Evolutionary conservation across 441 rosid genomes (phyloP), one percentile per base, ranked within the genome.

Genomic region (Pelargonium citronellum): DNA sequence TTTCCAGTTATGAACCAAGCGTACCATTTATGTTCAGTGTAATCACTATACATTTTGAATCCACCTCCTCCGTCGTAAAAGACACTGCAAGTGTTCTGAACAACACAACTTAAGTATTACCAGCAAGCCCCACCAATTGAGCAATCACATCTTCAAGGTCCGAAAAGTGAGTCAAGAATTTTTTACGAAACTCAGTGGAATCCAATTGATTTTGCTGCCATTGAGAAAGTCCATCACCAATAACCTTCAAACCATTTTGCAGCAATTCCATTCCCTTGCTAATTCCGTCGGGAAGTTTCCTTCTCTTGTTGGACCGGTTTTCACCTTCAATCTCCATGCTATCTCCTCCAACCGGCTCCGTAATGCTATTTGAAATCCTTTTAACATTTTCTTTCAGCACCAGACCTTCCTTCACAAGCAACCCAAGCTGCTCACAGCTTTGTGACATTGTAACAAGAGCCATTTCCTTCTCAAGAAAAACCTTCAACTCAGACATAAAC

Each of bases 271-370:
- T 77, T 73, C 99, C 97, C 75, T 74, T 82, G 72, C 84, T 67
- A 58, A 91, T 85, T 75, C 84, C 92, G 74, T 83, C 91, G 17
- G 95, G 96, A 69, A 94, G 81, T 73, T 87, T 94, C 82, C 96
- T 86, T 86, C 82, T 88, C 86, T 90, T 94, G 75, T 75, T 85
- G 37, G 81, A 73, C 55, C 68, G 81, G 20, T 69, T 69, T 61
- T 78, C 84, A 7, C 57, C 76, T 70, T 79, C 83, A 67, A 46
- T 74, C 76, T 82, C 87, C 55, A 27, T 64, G 41, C 16, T 69
- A 37, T 80, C 79, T 37, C 73, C 70, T 34, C 70, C 80, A 65
- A 22, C 60, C 55, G 71, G 63, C 37, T 81, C 80, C 41, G 69
- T 20, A 24, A 73, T 46, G 2, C 76, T 67, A 74, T 64, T 73